Conservation (phyloP, 352 stramenopile species). For the Phytophthora foliorum region DNA sequence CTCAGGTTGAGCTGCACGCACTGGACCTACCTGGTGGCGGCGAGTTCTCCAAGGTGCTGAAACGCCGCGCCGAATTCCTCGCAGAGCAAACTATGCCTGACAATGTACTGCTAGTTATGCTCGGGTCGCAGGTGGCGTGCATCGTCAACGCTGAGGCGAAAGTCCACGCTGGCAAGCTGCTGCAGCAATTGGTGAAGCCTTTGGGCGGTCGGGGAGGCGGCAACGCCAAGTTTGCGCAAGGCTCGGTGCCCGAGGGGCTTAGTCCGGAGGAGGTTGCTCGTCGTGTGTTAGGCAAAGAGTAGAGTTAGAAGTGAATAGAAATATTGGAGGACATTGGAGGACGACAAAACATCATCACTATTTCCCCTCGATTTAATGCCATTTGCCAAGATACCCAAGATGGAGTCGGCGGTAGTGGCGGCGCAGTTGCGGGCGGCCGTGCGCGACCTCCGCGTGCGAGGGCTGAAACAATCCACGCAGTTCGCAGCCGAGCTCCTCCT, state of each 20-base stretch:
- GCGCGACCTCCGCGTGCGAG: conserved; percentile 58
- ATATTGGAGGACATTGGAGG: neutral
- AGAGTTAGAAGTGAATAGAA: conserved; percentile 3
- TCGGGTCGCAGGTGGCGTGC: conserved; percentile 66
- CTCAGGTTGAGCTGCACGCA: conserved; percentile 50
- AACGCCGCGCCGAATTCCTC: conserved; percentile 71
- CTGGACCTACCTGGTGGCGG: conserved; percentile 28
- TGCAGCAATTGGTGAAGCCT: conserved; percentile 62
- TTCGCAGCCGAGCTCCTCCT: conserved; percentile 84
- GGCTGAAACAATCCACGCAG: conserved; percentile 72
- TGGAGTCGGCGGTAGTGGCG: conserved; percentile 35
- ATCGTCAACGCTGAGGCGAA: conserved; percentile 40
- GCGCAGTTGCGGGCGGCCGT: conserved; percentile 63
- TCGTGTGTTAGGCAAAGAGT: conserved; percentile 24
- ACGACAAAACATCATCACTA: neutral
- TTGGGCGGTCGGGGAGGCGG: conserved; percentile 68
- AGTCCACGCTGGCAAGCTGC: conserved; percentile 62
- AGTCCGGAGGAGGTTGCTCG: conserved; percentile 33
- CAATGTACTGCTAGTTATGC: conserved; percentile 56
- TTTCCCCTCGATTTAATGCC: conserved; percentile 10
- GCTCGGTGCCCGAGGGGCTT: conserved; percentile 41
- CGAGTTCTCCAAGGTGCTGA: conserved; percentile 64
- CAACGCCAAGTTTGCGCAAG: conserved; percentile 72
- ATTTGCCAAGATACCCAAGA: conserved; percentile 6
- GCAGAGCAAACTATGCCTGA: conserved; percentile 33